Evolutionary conservation across 2,329 filamentous ascomycete species (phyloP).

Genomic region (Cladorrhinum sp.): DNA sequence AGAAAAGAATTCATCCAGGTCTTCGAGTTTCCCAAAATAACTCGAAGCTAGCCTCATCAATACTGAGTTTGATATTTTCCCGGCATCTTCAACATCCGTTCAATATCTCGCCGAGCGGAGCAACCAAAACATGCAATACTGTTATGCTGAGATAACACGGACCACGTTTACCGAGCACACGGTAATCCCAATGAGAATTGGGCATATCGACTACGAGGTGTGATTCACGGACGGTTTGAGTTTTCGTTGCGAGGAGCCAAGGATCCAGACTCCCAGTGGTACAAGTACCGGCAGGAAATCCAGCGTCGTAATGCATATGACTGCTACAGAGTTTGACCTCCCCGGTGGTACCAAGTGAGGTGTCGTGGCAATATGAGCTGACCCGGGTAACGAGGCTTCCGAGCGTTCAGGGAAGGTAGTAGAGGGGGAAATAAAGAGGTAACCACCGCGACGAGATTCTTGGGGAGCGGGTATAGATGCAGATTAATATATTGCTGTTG

Average conservation of each 20-base stretch:
- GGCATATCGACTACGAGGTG: neutral
- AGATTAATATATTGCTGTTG: neutral
- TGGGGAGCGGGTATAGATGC: neutral
- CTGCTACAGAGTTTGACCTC: neutral
- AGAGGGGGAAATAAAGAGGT: neutral
- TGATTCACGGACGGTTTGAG: neutral
- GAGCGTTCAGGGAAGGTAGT: neutral
- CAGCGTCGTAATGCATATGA: neutral
- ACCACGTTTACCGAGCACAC: neutral
- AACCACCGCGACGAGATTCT: neutral
- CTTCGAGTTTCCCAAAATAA: too few relatives aligned
- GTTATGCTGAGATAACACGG: neutral
- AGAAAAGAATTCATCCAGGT: too few relatives aligned
- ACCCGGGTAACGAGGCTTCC: neutral
- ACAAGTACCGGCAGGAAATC: slow-evolving; percentile 1
- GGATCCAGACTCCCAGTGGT: neutral
- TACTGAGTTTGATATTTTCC: neutral
- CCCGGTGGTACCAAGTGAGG: neutral
- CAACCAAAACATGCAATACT: neutral
- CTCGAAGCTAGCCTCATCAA: neutral
- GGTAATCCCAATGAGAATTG: neutral
- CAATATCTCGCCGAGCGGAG: neutral
- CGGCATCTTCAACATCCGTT: neutral
- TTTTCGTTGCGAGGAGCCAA: neutral
- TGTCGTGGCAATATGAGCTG: neutral